Percentiles rank a stretch among this genome's conserved stretches.
Evolutionary conservation across 805 yeast genomes (phyloP).

Genomic region (Metschnikowia borealis): DNA sequence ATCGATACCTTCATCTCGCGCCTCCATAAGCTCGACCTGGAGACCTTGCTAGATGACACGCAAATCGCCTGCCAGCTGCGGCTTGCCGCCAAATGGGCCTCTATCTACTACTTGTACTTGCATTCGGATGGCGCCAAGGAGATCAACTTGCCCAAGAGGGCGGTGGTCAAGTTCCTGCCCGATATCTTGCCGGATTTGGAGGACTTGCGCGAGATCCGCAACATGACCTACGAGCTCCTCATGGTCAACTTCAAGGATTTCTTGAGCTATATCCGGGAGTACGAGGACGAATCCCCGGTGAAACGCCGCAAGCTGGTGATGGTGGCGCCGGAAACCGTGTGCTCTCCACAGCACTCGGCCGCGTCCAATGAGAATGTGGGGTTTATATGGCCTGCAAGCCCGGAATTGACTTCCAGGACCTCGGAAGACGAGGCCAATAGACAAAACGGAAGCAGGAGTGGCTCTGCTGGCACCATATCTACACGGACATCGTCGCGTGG

Average conservation of each 20-base stretch:
- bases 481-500: conserved; percentile 24
- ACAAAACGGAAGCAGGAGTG: conserved; percentile 7
- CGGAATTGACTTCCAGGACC: background rate
- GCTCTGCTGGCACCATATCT: conserved; percentile 13
- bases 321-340: background rate
- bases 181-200: conserved; percentile 19
- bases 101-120: conserved; percentile 25
- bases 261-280: conserved; percentile 18
- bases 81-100: conserved; percentile 22
- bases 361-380: background rate
- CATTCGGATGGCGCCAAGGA: conserved; percentile 29
- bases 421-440: background rate
- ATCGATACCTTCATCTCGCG: conserved; percentile 17
- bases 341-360: conserved; percentile 1
- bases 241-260: conserved; percentile 33
- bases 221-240: conserved; percentile 27
- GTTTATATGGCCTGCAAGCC: conserved; percentile 4
- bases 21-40: conserved; percentile 7
- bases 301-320: conserved; percentile 20
- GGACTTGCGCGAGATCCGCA: conserved; percentile 16
- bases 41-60: conserved; percentile 10
- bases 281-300: conserved; percentile 1
- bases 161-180: conserved; percentile 20
- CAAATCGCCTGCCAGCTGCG: conserved; percentile 7
- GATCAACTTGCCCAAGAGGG: conserved; percentile 29